These are phyloP conservation scores for Serendipita indica DNA, from an alignment of 768 basidiomycete species.

Conservation along the genomic window DNA sequence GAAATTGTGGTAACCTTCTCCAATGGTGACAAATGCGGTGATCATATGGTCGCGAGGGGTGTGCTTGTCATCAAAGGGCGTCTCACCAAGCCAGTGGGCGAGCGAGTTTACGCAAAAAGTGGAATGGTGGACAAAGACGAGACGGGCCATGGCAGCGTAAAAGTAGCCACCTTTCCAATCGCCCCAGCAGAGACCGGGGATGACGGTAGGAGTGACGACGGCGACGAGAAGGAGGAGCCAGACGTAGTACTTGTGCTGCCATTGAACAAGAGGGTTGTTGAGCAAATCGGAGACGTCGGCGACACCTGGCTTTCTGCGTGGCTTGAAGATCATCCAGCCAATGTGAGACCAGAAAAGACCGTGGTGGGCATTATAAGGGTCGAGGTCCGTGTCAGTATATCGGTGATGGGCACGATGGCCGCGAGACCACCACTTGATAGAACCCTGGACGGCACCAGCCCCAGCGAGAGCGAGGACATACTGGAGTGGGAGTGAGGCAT, in stretches of 20 bases:
- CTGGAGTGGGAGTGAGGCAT: conserved; percentile 73
- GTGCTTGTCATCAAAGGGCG: conserved; percentile 91
- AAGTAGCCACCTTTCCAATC: conserved; percentile 78
- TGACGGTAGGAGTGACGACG: conserved; percentile 55
- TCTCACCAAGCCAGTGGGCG: conserved; percentile 89
- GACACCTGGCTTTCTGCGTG: conserved; percentile 74
- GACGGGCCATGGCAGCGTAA: conserved; percentile 64
- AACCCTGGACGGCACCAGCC: conserved; percentile 88
- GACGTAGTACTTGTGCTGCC: conserved; percentile 78
- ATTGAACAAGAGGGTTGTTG: conserved; percentile 63
- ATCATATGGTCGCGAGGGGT: conserved; percentile 79
- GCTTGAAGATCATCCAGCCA: conserved; percentile 89
- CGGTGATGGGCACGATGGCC: conserved; percentile 96
- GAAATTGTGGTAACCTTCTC: conserved; percentile 98
- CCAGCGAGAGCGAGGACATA: conserved; percentile 74
- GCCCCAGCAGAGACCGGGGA: conserved; percentile 71
- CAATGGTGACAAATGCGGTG: conserved; percentile 81
- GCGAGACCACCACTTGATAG: conserved; percentile 97
- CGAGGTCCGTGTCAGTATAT: conserved; percentile 93
- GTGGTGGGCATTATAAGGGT: conserved; percentile 87
- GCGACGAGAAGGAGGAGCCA: conserved; percentile 53
- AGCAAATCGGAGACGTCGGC: conserved; percentile 80
- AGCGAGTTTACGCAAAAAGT: conserved; percentile 96
- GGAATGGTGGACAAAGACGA: conserved; percentile 83
- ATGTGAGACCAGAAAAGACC: conserved; percentile 79